Base-by-base conservation (phyloP, 2,329 filamentous ascomycete genomes). In the Pestalotiopsis sp. region DNA sequence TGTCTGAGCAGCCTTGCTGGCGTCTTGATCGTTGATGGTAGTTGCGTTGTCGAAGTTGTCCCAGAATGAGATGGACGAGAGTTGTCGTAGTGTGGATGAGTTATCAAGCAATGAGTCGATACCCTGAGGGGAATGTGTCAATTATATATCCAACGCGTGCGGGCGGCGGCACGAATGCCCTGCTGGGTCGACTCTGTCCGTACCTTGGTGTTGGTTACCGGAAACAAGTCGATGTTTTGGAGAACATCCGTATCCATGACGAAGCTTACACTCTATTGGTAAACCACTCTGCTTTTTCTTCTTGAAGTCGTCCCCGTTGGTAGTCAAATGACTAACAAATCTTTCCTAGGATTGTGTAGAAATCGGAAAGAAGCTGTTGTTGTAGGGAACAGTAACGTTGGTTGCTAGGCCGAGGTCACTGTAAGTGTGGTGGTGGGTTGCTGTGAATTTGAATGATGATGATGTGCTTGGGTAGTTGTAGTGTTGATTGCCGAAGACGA, bases 181-280 rank as follows among this genome's bases (percentile, higher is more conserved):
- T 66, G 67, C 56, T 57, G 61, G 58, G 58, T 56, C 59, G 38
- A 59, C 67, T 68, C 68, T 65, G 45, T 57, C 56, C 63, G 49
- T 75, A 79, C 77, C 74, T 78, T 77, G 71, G 72, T 76, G 74
- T 76, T 76, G 69, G 76, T 70, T 71, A 76, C 71, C 71, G 75
- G 74, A 72, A 76, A 77, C 70, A 76, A 74, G 74, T 77, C 77
- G 70, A 78, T 78, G 75, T 78, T 77, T 74, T 78, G 76, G 72
- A 78, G 77, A 73, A 77, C 76, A 77, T 76, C 72, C 74, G 75
- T 72, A 75, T 77, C 76, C 76, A 79, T 79, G 76, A 77, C 77
- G 76, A 78, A 71, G 52, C 49, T 67, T 20, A 45, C 20, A 36
- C 13, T 39, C 27, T 23, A 23, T 20, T 14, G 12, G 23, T 62